Evolutionary conservation across 2,329 filamentous ascomycete species (phyloP), one percentile per base, ranked within the genome.

Genomic region (Stachybotrys echinatus): DNA sequence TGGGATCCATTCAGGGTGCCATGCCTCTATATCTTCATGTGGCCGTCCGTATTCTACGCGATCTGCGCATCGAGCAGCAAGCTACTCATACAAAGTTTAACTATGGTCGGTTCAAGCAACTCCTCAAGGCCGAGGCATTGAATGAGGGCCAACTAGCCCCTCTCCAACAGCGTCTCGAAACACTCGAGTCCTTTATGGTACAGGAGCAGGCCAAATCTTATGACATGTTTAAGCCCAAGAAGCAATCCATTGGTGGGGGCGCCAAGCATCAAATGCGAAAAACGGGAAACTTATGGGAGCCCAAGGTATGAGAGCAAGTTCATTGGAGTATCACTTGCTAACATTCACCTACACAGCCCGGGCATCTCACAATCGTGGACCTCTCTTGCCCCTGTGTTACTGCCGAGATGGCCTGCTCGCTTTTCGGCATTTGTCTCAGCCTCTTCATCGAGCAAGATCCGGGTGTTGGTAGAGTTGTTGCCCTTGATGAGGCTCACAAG

Each of bases 401-500:
- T 0, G 64, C 81, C 0, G 78, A 83, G 21, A 81, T 79, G 37
- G 87, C 87, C 0, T 92, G 88, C 58, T 74, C 80, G 0, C 69
- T 92, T 0, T 92, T 92, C 65, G 84, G 87, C 48, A 85, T 91
- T 39, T 86, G 81, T 20, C 70, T 92, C 2, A 75, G 75, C 2
- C 67, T 88, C 0, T 89, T 89, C 58, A 64, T 89, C 0, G 79
- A 85, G 51, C 72, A 80, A 44, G 43, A 52, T 2, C 61, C 51
- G 44, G 27, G 48, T 1, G 59, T 74, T 1, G 81, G 85, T 1
- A 75, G 82, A 5, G 72, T 91, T 37, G 67, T 92, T 14, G 86
- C 85, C 0, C 70, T 92, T 0, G 88, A 92, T 53, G 87, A 92
- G 61, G 88, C 88, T 0, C 88, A 94, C 61, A 91, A 91, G 68